Base-by-base conservation (phyloP, 805 yeast genomes). In the Starmerella stigmatis region DNA sequence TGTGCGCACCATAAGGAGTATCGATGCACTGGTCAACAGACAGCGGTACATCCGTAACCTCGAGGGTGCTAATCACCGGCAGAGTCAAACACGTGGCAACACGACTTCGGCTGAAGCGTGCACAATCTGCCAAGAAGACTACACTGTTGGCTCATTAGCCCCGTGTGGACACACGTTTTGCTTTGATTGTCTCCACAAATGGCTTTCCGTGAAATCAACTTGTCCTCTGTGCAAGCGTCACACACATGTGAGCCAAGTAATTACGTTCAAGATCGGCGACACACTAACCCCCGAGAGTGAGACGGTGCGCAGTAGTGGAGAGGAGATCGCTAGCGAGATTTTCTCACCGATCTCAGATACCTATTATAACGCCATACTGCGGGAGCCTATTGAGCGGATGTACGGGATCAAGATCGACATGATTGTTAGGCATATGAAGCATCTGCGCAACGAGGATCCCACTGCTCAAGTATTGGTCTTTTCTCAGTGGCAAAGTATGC, bases 91-190 rank as follows among this genome's bases (percentile, higher is more conserved):
- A 17, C 37, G 43, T 9, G 34, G 37, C 13, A 30, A 25, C 11
- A n/a, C 45, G 3, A 26, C 26, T 2, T 12, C 45, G 2, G 31
- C 27, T 6, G 27, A 22, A 2, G 31, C 9, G 16, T 92, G 98
- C 62, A 73, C 79, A 26, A 88, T 92, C 49, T 92, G 98, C 60
- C 75, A 81, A 17, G 71, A 78, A 4, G 60, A 73, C 1, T 84
- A 86, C 41, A 67, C 74, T 3, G 68, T 77, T 31, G 98, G 98
- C 0, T 73, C 92, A 0, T 66, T 92, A 45, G 81, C 94, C 0
- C 77, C 77, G 9, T 92, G 98, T 70, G 97, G 97, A 0, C 98
- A 92, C 63, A 78, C 78, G 54, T 92, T 81, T 59, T 92, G 98
- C 60, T 74, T 76, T 46, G 82, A 75, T 1, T 92, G 98, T 61